Base-by-base conservation (phyloP, 345 rosid species). In the Eucalyptus sideroxylon region DNA sequence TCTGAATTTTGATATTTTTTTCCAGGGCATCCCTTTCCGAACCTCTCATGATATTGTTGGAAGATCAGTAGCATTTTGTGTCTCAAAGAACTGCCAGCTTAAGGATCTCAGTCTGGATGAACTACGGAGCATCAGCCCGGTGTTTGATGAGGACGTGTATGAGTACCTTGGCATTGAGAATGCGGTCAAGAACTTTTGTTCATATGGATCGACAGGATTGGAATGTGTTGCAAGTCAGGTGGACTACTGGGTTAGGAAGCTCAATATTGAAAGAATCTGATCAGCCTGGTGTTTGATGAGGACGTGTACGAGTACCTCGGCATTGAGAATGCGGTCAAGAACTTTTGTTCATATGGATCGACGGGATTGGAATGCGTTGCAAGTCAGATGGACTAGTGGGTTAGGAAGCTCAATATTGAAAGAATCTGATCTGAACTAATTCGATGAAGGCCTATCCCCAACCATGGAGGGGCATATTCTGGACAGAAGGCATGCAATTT, bases 21-120 rank as follows among this genome's bases (percentile, higher is more conserved):
- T 87, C 94, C 96, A 98, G 99, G 98, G 97, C 30, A 88, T 95
- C 90, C 98, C 99, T 59, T 98, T 98, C 90, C 94, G 99, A 92
- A 96, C 99, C 77, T 95, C 99, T 87, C 99, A 98, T 88, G 99
- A 98, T 87, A 88, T 98, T 81, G 99, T 95, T 49, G 99, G 99
- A 45, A 95, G 95, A 90, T 93, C 96, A 16, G 99, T 98, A 89
- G 97, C 97, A 21, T 92, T 97, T 45, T 97, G 99, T 51, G 95
- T 96, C 13, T 91, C 95, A 24, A 94, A 92, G 91, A 92, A 93
- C 86, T 97, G 98, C 90, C 95, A 95, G 88, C 99, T 98, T 87
- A 94, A 93, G 95, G 95, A 94, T 85, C 92, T 98, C 67, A 93
- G 92, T 72, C 94, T 98, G 55, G 98, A 95, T 37, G 98, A 97